Base-by-base conservation (phyloP, 805 yeast genomes). In the Barnettozyma botsteinii region DNA sequence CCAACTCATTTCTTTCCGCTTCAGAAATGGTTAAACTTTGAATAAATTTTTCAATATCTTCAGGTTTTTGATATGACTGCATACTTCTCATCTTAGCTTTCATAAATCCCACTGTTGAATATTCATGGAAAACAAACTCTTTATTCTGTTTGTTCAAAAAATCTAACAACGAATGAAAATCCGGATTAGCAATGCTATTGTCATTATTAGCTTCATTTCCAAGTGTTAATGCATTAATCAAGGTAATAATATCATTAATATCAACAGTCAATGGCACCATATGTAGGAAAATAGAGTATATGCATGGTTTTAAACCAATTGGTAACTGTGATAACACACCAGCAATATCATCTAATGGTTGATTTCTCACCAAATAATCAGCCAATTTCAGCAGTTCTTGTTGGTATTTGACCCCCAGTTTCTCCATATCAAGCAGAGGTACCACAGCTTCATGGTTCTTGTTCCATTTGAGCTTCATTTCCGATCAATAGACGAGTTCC, bases 251-350 rank as follows among this genome's bases (percentile, higher is more conserved):
- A 11, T 15, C 20, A 25, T 26, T 15, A 17, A 29, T 21, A 11
- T 15, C 17, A 5, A 6, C 22, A 4, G 17, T 30, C 4, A 10
- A 4, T 12, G 43, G 43, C 4, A 18, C 5, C 4, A 40, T 35
- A 18, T 40, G 43, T 13, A 40, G 25, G 7, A 40, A 25, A 7
- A 35, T 35, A 4, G 43, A 40, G 17, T 30, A 31, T 13, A 27
- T 13, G 30, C 36, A 40, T 9, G 36, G 18, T 9, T 24, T 24
- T 10, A 39, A 36, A 17, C 18, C 20, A n/a, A 19, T 17, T 17
- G 38, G 31, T 9, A 34, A 11, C 3, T 17, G 8, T 12, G 8
- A 2, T 18, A 33, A 4, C 8, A 25, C 14, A 12, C 23, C 18
- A 13, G 17, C 13, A 11, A 32, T 22, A 13, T 6, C 21, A 13